A percentile compares a stretch with the other conserved stretches of the same genome.
phyloP scores from a whole-genome alignment of 352 stramenopile species.

The Globisporangium mamillatum region DNA sequence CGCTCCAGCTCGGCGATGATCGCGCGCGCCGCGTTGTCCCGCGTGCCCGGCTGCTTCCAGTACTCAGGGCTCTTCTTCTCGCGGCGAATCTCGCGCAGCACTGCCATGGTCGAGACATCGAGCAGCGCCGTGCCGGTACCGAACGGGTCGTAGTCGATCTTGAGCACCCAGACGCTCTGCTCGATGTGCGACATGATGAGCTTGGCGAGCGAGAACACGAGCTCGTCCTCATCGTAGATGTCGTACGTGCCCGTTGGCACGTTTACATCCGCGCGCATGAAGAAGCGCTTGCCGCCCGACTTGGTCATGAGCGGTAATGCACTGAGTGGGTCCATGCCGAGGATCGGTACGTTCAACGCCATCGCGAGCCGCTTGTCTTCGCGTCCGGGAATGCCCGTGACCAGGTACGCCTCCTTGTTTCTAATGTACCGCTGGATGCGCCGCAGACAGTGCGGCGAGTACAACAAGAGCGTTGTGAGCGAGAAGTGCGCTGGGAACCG shows the following conservation, averaged over 20 bases:
- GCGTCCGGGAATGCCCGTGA: conserved; percentile 64
- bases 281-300: conserved; percentile 77
- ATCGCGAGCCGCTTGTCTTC: conserved; percentile 84
- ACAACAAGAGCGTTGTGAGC: conserved; percentile 75
- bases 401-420: conserved; percentile 71
- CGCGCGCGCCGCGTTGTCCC: conserved; percentile 51
- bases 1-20: conserved; percentile 61
- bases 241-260: conserved; percentile 85
- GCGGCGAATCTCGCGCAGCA: conserved; percentile 58
- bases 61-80: conserved; percentile 65
- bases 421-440: conserved; percentile 58
- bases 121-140: conserved; percentile 58
- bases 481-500: conserved; percentile 84
- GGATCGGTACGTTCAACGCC: conserved; percentile 69
- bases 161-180: conserved; percentile 72
- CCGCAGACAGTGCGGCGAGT: conserved; percentile 77
- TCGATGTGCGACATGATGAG: conserved; percentile 85
- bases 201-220: conserved; percentile 80
- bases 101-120: conserved; percentile 56
- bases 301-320: conserved; percentile 61
- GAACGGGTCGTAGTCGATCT: conserved; percentile 78
- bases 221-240: conserved; percentile 86
- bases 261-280: conserved; percentile 85
- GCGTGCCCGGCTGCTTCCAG: conserved; percentile 64
- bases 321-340: conserved; percentile 52